Evolutionary conservation across 2,329 filamentous ascomycete genomes (phyloP), one percentile per base, ranked within the genome.

Genomic region (Cladobotryum protrusum): DNA sequence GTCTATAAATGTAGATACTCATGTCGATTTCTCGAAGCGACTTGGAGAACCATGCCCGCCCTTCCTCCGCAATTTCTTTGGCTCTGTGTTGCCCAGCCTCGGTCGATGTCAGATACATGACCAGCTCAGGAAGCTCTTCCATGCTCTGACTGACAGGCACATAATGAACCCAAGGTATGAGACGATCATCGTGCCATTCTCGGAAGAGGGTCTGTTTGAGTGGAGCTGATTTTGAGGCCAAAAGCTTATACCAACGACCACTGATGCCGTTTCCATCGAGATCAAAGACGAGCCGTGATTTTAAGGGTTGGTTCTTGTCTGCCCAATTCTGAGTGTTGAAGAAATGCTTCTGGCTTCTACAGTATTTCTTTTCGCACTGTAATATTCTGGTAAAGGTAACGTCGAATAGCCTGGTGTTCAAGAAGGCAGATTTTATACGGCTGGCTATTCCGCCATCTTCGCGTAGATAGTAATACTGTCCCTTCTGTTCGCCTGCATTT

Each of bases 11-110:
- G 68, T 83, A 84, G 2, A 79, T 70, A 24, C 76, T 71, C 57
- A 82, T 73, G 59, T 87, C 82, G 35, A 78, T 73, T 41, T 79
- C 77, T 39, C 82, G 61, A 33, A 86, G 57, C 11, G 75, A 76
- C 56, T 68, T 73, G 0, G 56, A 59, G 43, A 74, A 75, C 83
- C 82, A 86, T 8, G 72, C 68, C 8, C 70, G 67, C 0, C 83
- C 81, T 7, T 66, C 60, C 44, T 75, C 68, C 1, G 80, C 82
- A 52, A 86, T 76, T 24, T 68, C 63, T 24, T 65, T 63, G 0
- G 77, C 81, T 50, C 70, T 66, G 18, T 52, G 52, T 55, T 74
- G 71, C 0, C 83, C 83, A 4, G 67, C 60, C 3, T 65, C 61
- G 0, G 70, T 72, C 0, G 67, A 64, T 1, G 70, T 69, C 5